Conservation (phyloP, 2,329 filamentous ascomycete genomes). For the Fusarium succisae region DNA sequence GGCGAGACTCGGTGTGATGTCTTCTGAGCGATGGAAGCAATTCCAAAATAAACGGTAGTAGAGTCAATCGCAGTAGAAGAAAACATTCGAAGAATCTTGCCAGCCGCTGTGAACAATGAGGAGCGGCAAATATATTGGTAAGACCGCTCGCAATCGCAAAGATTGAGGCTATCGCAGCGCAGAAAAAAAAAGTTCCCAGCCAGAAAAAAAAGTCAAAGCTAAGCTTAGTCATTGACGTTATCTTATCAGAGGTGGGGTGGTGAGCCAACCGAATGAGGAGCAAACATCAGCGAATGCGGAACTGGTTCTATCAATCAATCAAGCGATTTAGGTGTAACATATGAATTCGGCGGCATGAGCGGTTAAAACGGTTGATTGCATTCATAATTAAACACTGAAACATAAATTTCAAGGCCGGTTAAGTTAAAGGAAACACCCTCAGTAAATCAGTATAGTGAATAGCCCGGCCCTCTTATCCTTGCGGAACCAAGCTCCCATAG, state of each 20-base stretch:
- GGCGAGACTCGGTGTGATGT: background rate
- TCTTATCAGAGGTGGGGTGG: constrained; percentile 16
- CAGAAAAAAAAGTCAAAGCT: constrained; percentile 44
- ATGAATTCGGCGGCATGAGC: background rate
- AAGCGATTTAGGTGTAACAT: background rate
- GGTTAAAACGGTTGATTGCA: background rate
- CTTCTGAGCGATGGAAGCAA: background rate
- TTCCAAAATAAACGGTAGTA: background rate
- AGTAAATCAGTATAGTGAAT: background rate
- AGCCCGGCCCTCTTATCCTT: background rate
- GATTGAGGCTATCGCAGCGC: constrained; percentile 44
- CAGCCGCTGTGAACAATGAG: constrained; percentile 7
- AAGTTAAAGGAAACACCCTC: background rate
- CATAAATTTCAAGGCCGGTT: background rate
- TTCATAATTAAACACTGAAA: background rate
- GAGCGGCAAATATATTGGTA: constrained; percentile 24
- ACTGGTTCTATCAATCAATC: background rate
- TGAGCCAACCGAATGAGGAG: constrained; percentile 20
- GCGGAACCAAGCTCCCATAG: constrained; percentile 4
- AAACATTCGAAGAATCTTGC: constrained; percentile 3
- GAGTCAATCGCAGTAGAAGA: background rate
- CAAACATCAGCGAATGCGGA: background rate
- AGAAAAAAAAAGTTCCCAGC: constrained; percentile 39
- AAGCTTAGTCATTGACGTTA: background rate
- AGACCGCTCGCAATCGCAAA: constrained; percentile 33